Evolutionary conservation across 768 basidiomycete genomes (phyloP).

Genomic region (Phaeolepiota aurea): DNA sequence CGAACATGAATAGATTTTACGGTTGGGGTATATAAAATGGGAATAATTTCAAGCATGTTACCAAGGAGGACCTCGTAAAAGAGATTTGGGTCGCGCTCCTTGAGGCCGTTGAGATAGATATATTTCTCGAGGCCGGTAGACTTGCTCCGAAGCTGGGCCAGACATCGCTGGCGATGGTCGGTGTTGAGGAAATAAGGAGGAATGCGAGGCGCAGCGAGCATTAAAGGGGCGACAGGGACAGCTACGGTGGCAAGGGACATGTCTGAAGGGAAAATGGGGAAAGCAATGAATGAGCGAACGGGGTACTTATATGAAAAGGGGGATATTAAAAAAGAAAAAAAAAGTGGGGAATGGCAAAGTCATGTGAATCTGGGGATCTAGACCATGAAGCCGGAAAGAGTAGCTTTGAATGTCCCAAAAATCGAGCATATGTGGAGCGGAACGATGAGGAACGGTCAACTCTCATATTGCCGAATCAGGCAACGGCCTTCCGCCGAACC

Average conservation of each 20-base stretch:
- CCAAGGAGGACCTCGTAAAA: slow-evolving; percentile 59
- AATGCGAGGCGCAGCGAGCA: slow-evolving; percentile 15
- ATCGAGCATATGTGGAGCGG: slow-evolving; percentile 13
- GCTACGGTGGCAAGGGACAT: slow-evolving; percentile 13
- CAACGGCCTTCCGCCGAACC: slow-evolving; percentile 26
- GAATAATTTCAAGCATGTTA: slow-evolving; percentile 60
- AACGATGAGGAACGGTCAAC: slow-evolving; percentile 17
- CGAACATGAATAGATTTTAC: slow-evolving; percentile 20
- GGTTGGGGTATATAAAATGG: slow-evolving; percentile 72
- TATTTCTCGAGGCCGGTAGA: slow-evolving; percentile 53
- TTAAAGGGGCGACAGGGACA: slow-evolving; percentile 3
- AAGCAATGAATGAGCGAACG: slow-evolving; percentile 7
- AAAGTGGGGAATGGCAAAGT: slow-evolving; percentile 1
- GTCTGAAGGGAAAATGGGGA: slow-evolving; percentile 8
- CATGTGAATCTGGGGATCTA: slow-evolving; percentile 21
- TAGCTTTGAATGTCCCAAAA: slow-evolving; percentile 14
- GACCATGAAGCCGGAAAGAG: slow-evolving; percentile 13
- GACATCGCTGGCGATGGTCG: slow-evolving; percentile 48
- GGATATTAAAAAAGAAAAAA: neutral
- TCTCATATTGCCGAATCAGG: slow-evolving; percentile 18
- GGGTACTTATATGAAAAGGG: slow-evolving; percentile 3
- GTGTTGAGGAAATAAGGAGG: slow-evolving; percentile 43
- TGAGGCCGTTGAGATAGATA: slow-evolving; percentile 59
- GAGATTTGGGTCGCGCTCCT: slow-evolving; percentile 51
- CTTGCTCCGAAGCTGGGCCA: slow-evolving; percentile 53